Base-by-base conservation (phyloP, 2,329 filamentous ascomycete species). In the Pezicula carpinea region DNA sequence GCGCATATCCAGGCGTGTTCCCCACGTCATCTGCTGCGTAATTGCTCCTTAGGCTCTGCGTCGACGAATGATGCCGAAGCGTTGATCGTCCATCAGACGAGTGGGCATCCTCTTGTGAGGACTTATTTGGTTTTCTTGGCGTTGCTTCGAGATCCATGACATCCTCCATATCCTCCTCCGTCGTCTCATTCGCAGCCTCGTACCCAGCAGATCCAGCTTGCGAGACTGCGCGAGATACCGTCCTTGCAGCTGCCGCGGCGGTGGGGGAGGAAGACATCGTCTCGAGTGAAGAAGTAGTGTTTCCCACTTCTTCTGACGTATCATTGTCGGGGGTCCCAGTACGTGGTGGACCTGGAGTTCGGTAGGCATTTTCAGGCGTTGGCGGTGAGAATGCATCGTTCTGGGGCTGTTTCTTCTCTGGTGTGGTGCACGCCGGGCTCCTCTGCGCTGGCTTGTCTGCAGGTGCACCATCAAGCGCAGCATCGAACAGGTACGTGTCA, bases 401-500 rank as follows among this genome's bases (percentile, higher is more conserved):
- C 23, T 26, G 22, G 8, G 44, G 15, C 19, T 32, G 26, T 23
- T 42, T 29, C 23, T 50, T 33, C 14, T 42, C 41, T 39, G 36
- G 18, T 22, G 10, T 43, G 17, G 40, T 23, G 11, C 34, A 43
- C n/a, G 43, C 33, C 14, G 39, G 43, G 21, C 38, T 35, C 32
- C 22, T 38, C 41, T 32, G 22, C 34, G 33, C 32, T 21, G 18
- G 34, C 45, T 21, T 15, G 31, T 7, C 48, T 33, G 26, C 18
- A 44, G 33, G 10, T 39, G n/a, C 6, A 18, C 38, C 26, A 22
- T 19, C 18, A 10, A 22, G 29, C 33, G 26, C 29, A 35, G 50
- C 63, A 56, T 82, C 79, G 56, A 82, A 82, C 40, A 81, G 64
- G 57, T 73, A 83, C 19, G 78, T 80, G 60, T 83, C 80, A 65